Conservation (phyloP, 495 filamentous ascomycete genomes). For the Daldinia grandis region DNA sequence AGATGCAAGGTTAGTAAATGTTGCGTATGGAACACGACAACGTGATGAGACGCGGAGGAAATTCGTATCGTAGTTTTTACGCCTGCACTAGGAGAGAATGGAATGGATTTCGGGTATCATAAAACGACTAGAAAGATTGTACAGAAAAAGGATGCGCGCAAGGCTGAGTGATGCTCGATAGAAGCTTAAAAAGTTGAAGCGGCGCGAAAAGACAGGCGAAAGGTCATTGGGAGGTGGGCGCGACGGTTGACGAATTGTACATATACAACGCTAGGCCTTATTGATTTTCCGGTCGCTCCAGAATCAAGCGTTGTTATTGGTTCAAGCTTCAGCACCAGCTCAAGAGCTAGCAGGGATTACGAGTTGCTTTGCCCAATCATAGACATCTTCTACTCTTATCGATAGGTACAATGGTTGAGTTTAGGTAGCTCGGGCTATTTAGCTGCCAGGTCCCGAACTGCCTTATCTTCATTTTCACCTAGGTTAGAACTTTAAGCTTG, state of each 20-base stretch:
- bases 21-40: neutral
- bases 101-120: constrained; percentile 39
- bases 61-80: neutral
- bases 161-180: constrained; percentile 22
- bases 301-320: neutral
- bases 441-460: neutral
- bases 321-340: neutral
- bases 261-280: constrained; percentile 47
- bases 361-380: constrained; percentile 5
- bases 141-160: constrained; percentile 27
- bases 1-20: neutral
- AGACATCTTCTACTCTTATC: constrained; percentile 6
- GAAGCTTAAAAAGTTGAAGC: constrained; percentile 21
- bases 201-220: constrained; percentile 16
- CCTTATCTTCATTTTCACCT: too few relatives aligned
- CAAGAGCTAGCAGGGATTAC: neutral
- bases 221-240: constrained; percentile 32
- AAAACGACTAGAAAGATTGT: constrained; percentile 31
- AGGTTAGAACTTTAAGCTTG: too few relatives aligned
- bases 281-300: constrained; percentile 32
- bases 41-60: neutral
- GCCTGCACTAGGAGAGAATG: constrained; percentile 20
- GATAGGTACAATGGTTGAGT: neutral
- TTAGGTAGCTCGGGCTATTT: neutral
- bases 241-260: constrained; percentile 37